Conservation (phyloP, 306 rosid species). For the Quercus wislizeni region DNA sequence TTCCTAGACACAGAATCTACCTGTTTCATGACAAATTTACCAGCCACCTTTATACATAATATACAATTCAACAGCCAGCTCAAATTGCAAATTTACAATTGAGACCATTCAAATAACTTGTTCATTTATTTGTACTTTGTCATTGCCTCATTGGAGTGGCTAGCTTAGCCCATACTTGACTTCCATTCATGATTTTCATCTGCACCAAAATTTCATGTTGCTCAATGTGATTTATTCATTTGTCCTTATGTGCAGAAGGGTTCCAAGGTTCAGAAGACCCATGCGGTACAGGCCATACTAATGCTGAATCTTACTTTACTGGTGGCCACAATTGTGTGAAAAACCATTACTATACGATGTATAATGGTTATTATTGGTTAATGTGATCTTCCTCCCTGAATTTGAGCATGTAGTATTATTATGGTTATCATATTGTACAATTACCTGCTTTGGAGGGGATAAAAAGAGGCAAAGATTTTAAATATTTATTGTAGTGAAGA, state of each 20-base stretch:
- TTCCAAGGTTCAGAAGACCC: conserved; percentile 93
- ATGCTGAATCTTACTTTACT: conserved; percentile 30
- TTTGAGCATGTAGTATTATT: conserved; percentile 25
- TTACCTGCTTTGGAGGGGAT: conserved; percentile 21
- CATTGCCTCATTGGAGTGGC: neutral
- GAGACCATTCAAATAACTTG: too few species aligned
- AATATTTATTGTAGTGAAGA: conserved; percentile 2
- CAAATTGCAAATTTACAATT: neutral
- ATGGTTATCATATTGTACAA: conserved; percentile 6
- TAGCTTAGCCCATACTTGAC: neutral
- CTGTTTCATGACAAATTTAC: neutral
- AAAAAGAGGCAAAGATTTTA: conserved; percentile 17
- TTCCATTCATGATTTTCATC: neutral
- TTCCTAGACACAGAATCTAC: neutral
- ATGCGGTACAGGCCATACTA: conserved; percentile 87
- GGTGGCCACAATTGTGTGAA: conserved; percentile 25
- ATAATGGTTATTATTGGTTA: conserved; percentile 24
- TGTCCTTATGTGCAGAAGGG: conserved; percentile 63
- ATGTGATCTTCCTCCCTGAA: conserved; percentile 23
- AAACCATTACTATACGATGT: conserved; percentile 23
- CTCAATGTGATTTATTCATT: conserved; percentile 11
- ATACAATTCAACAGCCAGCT: neutral
- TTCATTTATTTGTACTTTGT: neutral
- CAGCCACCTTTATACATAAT: neutral
- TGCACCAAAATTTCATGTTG: neutral